Evolutionary conservation across 2,329 filamentous ascomycete genomes (phyloP).

Genomic region (Colletotrichum ledebouriae): DNA sequence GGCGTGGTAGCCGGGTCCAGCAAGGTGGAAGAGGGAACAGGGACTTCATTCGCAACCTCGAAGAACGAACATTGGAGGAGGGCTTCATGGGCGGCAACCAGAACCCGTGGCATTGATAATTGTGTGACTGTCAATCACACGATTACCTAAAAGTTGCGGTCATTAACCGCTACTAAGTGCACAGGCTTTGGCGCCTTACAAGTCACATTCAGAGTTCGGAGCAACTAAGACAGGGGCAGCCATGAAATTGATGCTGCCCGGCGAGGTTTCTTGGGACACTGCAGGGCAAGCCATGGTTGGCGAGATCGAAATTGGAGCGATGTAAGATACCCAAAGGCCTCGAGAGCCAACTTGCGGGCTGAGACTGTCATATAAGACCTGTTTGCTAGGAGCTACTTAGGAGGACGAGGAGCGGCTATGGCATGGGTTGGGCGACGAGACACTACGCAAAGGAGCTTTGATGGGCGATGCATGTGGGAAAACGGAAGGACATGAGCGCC

Average conservation of each 20-base stretch:
- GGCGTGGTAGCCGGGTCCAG: constrained; percentile 81
- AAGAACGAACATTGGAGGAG: constrained; percentile 94
- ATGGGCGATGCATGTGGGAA: constrained; percentile 19
- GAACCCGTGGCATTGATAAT: constrained; percentile 75
- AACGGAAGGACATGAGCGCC: constrained; percentile 7
- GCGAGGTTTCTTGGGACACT: neutral
- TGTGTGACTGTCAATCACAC: neutral
- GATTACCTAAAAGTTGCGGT: constrained; percentile 14
- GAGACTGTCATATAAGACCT: constrained; percentile 25
- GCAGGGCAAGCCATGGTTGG: constrained; percentile 5
- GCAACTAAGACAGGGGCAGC: constrained; percentile 1
- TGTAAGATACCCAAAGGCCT: constrained; percentile 36
- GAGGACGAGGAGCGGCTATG: constrained; percentile 14
- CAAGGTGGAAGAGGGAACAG: constrained; percentile 74
- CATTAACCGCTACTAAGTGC: neutral
- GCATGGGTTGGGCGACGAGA: constrained; percentile 15
- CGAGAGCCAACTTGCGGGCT: constrained; percentile 12
- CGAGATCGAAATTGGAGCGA: constrained; percentile 17
- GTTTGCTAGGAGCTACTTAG: constrained; percentile 13
- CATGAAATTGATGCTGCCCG: neutral
- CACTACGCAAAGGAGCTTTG: constrained; percentile 30
- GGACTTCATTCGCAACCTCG: constrained; percentile 94
- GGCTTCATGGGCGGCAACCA: constrained; percentile 81
- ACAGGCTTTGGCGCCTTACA: neutral
- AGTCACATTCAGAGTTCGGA: neutral